Conservation (phyloP, 2,329 filamentous ascomycete species). For the Aspergillus pseudoterreus region DNA sequence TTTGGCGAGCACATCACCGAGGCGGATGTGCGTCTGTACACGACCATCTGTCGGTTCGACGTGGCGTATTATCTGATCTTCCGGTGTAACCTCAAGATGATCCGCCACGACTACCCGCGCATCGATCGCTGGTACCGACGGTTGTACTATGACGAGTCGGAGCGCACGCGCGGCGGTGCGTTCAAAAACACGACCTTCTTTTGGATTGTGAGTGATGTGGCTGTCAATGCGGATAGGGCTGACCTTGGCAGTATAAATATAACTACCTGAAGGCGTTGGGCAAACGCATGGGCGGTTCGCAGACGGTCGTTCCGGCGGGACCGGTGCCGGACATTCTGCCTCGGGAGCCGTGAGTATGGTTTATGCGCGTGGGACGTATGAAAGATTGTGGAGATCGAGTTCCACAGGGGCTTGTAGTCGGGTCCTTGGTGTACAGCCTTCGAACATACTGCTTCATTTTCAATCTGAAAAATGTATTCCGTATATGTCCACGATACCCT, state of each 20-base stretch:
- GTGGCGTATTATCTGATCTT: constrained; percentile 77
- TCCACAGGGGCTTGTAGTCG: too few species aligned
- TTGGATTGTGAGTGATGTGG: constrained; percentile 28
- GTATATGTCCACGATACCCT: neutral
- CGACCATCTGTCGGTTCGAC: constrained; percentile 66
- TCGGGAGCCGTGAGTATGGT: constrained; percentile 1
- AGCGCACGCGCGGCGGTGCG: constrained; percentile 36
- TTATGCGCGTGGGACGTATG: neutral
- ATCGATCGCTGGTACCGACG: constrained; percentile 46
- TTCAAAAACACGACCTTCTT: constrained; percentile 46
- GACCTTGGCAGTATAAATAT: constrained; percentile 23
- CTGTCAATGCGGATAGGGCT: neutral
- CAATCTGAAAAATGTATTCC: neutral
- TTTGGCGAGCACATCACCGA: constrained; percentile 73
- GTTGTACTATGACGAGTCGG: constrained; percentile 46
- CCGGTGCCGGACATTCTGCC: constrained; percentile 27
- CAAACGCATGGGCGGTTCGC: constrained; percentile 15
- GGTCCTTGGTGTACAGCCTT: too few species aligned
- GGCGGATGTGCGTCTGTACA: constrained; percentile 69
- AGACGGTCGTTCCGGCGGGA: constrained; percentile 24
- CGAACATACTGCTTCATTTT: neutral
- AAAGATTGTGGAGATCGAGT: neutral
- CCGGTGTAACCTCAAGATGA: constrained; percentile 65
- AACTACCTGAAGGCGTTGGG: constrained; percentile 19
- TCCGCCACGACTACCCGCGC: constrained; percentile 57